These are phyloP conservation scores for Leptographium flavum DNA, from an alignment of 2,329 filamentous ascomycete genomes.

Conservation along the genomic window DNA sequence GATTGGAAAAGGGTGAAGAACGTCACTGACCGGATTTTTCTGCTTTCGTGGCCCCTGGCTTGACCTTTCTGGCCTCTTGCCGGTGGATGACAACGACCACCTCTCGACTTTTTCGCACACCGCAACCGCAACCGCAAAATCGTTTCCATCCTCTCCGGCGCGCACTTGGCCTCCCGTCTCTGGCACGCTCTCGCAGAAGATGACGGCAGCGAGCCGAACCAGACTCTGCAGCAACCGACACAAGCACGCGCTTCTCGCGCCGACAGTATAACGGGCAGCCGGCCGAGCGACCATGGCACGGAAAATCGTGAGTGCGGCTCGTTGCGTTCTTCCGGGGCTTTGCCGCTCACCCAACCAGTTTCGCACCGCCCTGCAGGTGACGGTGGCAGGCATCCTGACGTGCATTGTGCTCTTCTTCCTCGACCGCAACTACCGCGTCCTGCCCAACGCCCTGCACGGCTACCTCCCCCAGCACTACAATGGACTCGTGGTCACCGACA, in stretches of 20 bases:
- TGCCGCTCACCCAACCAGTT: too few species aligned
- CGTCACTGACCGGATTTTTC: neutral
- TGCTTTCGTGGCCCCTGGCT: neutral
- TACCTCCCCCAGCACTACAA: conserved; percentile 77
- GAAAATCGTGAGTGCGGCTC: conserved; percentile 15
- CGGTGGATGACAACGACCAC: too few species aligned
- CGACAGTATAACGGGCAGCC: neutral
- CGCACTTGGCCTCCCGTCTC: neutral
- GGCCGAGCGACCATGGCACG: conserved; percentile 14
- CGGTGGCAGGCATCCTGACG: conserved; percentile 48
- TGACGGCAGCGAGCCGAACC: neutral
- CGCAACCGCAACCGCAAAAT: neutral
- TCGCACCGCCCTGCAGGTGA: conserved; percentile 62
- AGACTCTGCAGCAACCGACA: neutral
- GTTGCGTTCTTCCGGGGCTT: neutral
- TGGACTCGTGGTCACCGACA: conserved; percentile 73
- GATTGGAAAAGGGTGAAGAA: neutral
- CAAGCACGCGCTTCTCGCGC: neutral
- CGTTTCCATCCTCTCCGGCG: neutral
- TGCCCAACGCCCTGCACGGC: conserved; percentile 73
- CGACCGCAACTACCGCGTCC: conserved; percentile 76
- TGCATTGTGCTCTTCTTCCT: conserved; percentile 65
- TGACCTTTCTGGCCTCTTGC: neutral
- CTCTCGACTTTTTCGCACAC: too few species aligned
- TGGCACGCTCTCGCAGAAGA: neutral